A percentile compares a stretch with the other conserved stretches of the same genome.
Conservation (phyloP, 2,329 filamentous ascomycete species). For the Hypoxylon sp. region DNA sequence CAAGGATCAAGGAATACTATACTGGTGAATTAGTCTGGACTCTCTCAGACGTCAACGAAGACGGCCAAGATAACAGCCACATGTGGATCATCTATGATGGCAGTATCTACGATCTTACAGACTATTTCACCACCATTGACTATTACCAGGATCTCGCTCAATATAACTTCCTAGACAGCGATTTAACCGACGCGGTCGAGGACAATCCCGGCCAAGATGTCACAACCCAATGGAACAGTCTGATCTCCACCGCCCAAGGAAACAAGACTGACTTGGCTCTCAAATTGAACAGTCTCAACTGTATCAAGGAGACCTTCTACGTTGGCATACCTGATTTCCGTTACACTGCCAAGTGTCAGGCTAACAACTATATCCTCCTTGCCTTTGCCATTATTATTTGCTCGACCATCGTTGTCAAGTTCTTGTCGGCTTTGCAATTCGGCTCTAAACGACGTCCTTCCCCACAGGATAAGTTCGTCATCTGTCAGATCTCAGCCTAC, state of each 20-base stretch:
- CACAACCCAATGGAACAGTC: constrained; percentile 70
- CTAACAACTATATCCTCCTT: constrained; percentile 91
- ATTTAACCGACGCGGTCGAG: constrained; percentile 75
- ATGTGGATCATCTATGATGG: constrained; percentile 84
- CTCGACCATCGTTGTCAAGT: constrained; percentile 84
- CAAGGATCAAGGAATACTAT: constrained; percentile 85
- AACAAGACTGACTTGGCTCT: constrained; percentile 64
- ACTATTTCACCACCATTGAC: constrained; percentile 86
- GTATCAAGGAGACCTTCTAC: constrained; percentile 86
- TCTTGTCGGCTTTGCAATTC: constrained; percentile 91
- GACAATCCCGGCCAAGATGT: constrained; percentile 85
- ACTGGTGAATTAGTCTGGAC: constrained; percentile 87
- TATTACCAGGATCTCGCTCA: constrained; percentile 62
- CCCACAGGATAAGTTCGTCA: constrained; percentile 98
- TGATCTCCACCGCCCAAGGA: constrained; percentile 60
- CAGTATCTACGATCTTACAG: constrained; percentile 86
- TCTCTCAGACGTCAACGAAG: constrained; percentile 65
- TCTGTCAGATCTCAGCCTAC: constrained; percentile 97
- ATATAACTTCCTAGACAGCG: constrained; percentile 79
- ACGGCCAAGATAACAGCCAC: constrained; percentile 76
- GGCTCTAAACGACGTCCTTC: constrained; percentile 89
- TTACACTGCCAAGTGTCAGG: constrained; percentile 77
- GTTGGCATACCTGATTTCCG: constrained; percentile 89
- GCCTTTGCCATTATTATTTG: constrained; percentile 88
- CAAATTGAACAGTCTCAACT: constrained; percentile 77